Conservation (phyloP, 2,329 filamentous ascomycete genomes). For the Apiospora saccharicola region DNA sequence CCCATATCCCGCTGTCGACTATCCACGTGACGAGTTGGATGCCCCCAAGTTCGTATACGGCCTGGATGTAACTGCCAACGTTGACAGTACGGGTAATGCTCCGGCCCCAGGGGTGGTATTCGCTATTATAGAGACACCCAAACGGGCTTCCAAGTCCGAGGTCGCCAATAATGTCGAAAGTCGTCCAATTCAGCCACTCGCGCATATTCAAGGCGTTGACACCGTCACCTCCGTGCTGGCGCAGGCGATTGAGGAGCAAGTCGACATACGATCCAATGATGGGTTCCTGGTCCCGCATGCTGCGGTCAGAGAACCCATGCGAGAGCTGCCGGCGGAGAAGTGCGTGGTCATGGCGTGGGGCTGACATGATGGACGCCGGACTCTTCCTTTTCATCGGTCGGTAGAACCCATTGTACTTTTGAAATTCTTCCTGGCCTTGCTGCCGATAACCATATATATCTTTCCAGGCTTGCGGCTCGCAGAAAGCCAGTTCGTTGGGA, state of each 20-base stretch:
- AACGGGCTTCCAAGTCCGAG: constrained; percentile 55
- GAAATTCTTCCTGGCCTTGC: constrained; percentile 39
- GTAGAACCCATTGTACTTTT: constrained; percentile 42
- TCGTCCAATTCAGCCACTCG: constrained; percentile 49
- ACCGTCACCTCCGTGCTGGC: constrained; percentile 27
- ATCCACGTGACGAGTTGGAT: constrained; percentile 30
- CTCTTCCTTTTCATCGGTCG: constrained; percentile 33
- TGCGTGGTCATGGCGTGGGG: constrained; percentile 43
- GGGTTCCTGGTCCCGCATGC: constrained; percentile 50
- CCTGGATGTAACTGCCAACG: constrained; percentile 32
- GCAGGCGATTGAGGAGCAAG: constrained; percentile 42
- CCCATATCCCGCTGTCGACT: constrained; percentile 27
- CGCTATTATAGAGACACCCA: constrained; percentile 43
- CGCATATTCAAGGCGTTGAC: constrained; percentile 41
- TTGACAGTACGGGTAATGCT: constrained; percentile 40
- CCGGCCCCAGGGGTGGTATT: constrained; percentile 45
- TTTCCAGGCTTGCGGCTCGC: constrained; percentile 47
- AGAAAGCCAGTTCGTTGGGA: constrained; percentile 52
- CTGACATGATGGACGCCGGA: constrained; percentile 40
- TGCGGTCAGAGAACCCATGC: constrained; percentile 48
- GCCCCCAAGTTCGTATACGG: constrained; percentile 33
- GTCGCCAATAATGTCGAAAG: constrained; percentile 55
- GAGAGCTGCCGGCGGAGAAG: constrained; percentile 45
- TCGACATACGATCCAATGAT: constrained; percentile 49
- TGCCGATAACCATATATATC: constrained; percentile 50